Base-by-base conservation (phyloP, 2,329 filamentous ascomycete genomes). In the Ophiostoma tasmaniense region DNA sequence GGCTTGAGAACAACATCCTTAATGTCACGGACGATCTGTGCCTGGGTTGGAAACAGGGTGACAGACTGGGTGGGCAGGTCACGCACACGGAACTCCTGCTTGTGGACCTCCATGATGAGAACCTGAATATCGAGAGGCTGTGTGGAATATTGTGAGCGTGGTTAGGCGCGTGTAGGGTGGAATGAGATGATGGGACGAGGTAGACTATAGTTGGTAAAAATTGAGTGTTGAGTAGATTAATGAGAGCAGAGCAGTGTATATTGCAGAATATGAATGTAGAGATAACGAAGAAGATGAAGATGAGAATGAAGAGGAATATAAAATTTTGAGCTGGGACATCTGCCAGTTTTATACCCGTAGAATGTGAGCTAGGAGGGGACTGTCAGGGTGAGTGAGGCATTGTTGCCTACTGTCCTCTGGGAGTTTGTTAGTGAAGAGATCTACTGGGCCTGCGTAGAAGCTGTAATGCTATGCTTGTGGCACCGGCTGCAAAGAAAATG, bases 21-120 rank as follows among this genome's bases (percentile, higher is more conserved):
- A 74, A 90, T 82, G 67, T 89, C 85, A 33, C 87, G 82, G 14
- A 84, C 81, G 37, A 90, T 76, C 65, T 88, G 87, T 1, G 88
- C 88, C 71, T 84, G 80, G 1, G 80, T 80, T 0, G 88, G 87
- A 70, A 88, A 89, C 55, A 91, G 81, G 0, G 84, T 87, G 20
- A 91, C 87, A 0, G 83, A 84, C 66, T 84, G 84, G 42, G 88
- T 89, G 10, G 79, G 74, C 37, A 90, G 78, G 66, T 87, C 82
- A 61, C 83, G 82, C 71, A 90, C 76, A 39, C 81, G 81, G 75
- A 87, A 87, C 70, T 85, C 80, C 70, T 84, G 76, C 70, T 78
- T 79, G 72, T 81, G 76, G 68, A 76, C 67, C 45, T 82, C 81
- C 79, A 82, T 80, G 66, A 66, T 64, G 64, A 42, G 61, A 35